Base-by-base conservation (phyloP, 768 basidiomycete genomes). In the Rhodosporidiobolus odoratus region DNA sequence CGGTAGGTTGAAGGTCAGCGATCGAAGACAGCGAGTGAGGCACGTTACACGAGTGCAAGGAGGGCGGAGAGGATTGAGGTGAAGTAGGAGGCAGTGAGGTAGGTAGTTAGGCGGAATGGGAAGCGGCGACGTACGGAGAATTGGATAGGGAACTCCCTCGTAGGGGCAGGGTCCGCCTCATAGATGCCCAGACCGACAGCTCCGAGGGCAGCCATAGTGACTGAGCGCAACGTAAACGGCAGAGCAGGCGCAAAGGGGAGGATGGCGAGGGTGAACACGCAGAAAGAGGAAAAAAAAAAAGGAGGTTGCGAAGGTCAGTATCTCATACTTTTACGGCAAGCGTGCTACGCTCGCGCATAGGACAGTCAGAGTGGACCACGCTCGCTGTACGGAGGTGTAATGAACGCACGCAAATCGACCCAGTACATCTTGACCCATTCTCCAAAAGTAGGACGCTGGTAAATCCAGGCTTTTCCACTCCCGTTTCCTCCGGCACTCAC, bases 141-240 rank as follows among this genome's bases (percentile, higher is more conserved):
- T 0, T 58, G 65, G 60, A 80, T 66, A 1, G 80, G 78, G 70
- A 80, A 80, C 21, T 64, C 67, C 23, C 80, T 57, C 3, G 75
- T 75, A 7, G 80, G 80, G 0, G 80, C 79, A 1, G 80, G 80
- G 50, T 77, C 68, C 16, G 84, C 85, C 73, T 83, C 81, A 76
- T 86, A 85, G 7, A 86, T 82, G 25, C 85, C 85, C 23, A 86
- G 77, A 0, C 83, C 84, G 40, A 81, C 66, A 15, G 82, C 82
- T n/a, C 84, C 85, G 81, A 85, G 84, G n/a, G 83, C 75, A 1
- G 82, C 83, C 85, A 86, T 84, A 3, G 85, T 85, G 35, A 86
- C 79, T 69, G 61, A n/a, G 23, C 43, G 23, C 43, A 23, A 23
- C 13, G 43, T 23, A 45, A 13, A 23, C 43, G 23, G 43, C 43